A percentile compares a stretch with the other conserved stretches of the same genome.
Conservation (phyloP, 495 filamentous ascomycete species). For the Lindgomyces ingoldianus region DNA sequence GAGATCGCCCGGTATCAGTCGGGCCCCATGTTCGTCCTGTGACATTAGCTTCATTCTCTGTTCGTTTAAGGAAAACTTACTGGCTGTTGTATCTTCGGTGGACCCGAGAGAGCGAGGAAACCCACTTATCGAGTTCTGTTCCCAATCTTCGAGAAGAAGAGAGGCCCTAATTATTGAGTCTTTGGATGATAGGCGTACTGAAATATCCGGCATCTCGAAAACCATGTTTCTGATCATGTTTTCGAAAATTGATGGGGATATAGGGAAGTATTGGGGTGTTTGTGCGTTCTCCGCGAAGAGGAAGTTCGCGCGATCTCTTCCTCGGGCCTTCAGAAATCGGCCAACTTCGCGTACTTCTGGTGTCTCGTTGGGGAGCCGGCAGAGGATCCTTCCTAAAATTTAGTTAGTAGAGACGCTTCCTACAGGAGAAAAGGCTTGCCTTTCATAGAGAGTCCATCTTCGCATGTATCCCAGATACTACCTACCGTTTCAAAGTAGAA, state of each 20-base stretch:
- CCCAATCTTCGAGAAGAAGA: neutral
- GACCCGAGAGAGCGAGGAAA: slow-evolving; percentile 5
- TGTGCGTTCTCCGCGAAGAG: neutral
- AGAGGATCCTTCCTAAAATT: neutral
- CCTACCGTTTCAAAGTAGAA: slow-evolving; percentile 1
- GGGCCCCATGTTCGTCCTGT: neutral
- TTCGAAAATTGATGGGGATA: neutral
- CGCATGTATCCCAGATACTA: neutral
- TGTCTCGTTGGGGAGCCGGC: slow-evolving; percentile 5
- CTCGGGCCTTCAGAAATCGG: neutral
- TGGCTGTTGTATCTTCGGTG: neutral
- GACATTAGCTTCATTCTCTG: neutral
- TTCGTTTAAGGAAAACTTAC: neutral
- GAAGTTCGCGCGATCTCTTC: neutral
- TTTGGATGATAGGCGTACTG: neutral
- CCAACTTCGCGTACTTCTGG: slow-evolving; percentile 7
- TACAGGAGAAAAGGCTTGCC: neutral
- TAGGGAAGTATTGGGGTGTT: neutral
- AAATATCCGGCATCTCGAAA: neutral
- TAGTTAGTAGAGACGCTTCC: neutral
- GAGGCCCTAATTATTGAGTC: neutral
- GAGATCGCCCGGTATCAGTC: neutral
- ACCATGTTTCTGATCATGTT: slow-evolving; percentile 7
- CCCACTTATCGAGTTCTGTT: neutral
- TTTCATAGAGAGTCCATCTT: neutral